Evolutionary conservation across 176 grass and related monocot genomes (phyloP), one percentile per base, ranked within the genome.

Genomic region (Calamus simplicifolius): DNA sequence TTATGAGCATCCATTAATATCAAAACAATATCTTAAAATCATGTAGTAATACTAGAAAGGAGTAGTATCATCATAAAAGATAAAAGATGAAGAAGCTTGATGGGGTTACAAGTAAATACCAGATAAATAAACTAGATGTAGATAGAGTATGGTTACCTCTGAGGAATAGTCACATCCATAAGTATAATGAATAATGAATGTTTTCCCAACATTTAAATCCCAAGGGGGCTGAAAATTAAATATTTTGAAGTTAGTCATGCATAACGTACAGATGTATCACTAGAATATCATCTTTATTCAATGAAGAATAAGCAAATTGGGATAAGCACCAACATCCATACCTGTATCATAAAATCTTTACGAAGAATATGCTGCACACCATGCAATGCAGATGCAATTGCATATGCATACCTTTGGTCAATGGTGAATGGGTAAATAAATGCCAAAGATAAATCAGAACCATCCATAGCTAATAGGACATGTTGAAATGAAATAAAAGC

Each of bases 291-390:
- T n/a, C n/a, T 43, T 43, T 43, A 43, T 43, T 43, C 35, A 2
- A 43, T 43, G 7, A 43, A 43, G 35, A 43, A 10, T 43, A 43
- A 8, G 35, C 35, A 43, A 43, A 43, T 43, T 12, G 7, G 0
- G 35, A 43, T 43, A 43, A 8, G 35, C 35, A 43, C 35, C 12
- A 43, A 43, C 35, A 43, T 43, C 7, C 35, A 43, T 19, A 97
- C 92, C 92, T 97, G 92, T 79, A 97, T 88, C 92, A 97, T 97
- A 48, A 97, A 82, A 63, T 97, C 78, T 74, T 91, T 97, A 54
- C 54, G 78, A 62, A 91, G 85, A 57, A 85, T 88, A 61, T 70
- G 87, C 51, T 80, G 77, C 25, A 97, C 80, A 69, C 92, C 92
- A 85, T 97, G 83, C 30, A 90, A 74, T 64, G 92, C 92, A 64